These are phyloP conservation scores for Oxytropis ochrocephala DNA, from an alignment of 306 rosid genomes.

Conservation along the genomic window DNA sequence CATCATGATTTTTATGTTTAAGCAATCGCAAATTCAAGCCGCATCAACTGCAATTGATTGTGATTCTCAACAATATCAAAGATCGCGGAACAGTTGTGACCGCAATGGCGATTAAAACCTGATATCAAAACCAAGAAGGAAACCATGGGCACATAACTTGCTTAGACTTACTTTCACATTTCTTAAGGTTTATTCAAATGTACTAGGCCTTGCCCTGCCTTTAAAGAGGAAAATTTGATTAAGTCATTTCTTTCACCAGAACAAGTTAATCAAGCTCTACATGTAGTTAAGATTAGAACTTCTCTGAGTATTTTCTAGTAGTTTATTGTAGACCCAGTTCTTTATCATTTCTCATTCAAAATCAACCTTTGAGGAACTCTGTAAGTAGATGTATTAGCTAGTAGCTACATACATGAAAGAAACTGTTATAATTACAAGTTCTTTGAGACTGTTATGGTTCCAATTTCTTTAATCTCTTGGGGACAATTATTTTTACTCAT, in stretches of 20 bases:
- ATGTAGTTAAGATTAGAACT: neutral
- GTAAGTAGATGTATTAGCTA: neutral
- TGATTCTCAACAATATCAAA: too few species aligned
- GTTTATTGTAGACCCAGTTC: neutral
- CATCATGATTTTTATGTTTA: too few species aligned
- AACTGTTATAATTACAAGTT: neutral
- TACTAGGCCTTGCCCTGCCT: neutral
- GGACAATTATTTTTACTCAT: neutral
- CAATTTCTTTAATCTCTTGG: neutral
- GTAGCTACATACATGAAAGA: neutral
- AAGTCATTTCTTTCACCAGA: neutral
- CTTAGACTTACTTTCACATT: neutral
- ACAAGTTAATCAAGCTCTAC: neutral
- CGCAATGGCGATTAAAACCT: too few species aligned
- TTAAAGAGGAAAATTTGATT: neutral
- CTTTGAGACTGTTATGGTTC: neutral
- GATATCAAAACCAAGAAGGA: neutral
- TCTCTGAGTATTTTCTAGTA: neutral
- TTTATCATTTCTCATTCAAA: neutral
- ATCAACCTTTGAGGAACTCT: neutral
- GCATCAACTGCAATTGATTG: too few species aligned
- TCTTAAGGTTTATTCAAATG: neutral
- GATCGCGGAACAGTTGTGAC: too few species aligned
- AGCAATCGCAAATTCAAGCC: too few species aligned
- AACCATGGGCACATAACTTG: neutral